phyloP scores from a whole-genome alignment of 768 basidiomycete genomes.

The Boletellus emodensis region DNA sequence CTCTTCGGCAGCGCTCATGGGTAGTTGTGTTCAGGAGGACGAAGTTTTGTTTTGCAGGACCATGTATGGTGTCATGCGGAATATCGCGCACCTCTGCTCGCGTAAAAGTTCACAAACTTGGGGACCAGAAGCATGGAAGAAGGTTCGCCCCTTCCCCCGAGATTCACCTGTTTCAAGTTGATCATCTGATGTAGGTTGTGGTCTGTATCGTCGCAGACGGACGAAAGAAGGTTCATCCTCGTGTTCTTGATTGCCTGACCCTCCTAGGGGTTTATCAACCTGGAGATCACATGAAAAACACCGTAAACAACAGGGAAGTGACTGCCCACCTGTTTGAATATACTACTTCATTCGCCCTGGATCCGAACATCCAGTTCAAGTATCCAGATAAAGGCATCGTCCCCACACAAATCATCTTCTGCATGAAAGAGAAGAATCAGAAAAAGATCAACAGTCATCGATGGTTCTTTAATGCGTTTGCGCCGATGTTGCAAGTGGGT shows the following conservation, averaged over 20 bases:
- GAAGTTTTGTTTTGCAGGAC: conserved; percentile 91
- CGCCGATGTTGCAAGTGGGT: conserved; percentile 70
- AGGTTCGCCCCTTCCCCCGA: conserved; percentile 41
- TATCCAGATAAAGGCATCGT: conserved; percentile 92
- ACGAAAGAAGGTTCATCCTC: conserved; percentile 75
- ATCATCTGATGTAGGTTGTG: conserved; percentile 55
- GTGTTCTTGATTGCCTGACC: conserved; percentile 84
- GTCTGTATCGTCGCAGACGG: conserved; percentile 92
- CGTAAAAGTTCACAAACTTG: conserved; percentile 91
- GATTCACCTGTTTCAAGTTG: neutral
- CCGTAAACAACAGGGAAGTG: conserved; percentile 69
- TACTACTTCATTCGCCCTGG: conserved; percentile 75
- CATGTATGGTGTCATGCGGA: conserved; percentile 91
- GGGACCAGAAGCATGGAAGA: conserved; percentile 97
- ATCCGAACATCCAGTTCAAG: conserved; percentile 75
- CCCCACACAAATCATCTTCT: conserved; percentile 91
- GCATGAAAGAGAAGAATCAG: conserved; percentile 89
- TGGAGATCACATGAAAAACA: conserved; percentile 55
- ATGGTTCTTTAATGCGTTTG: conserved; percentile 98
- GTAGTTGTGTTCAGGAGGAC: conserved; percentile 54
- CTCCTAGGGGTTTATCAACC: conserved; percentile 91
- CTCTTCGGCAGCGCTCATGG: conserved; percentile 12
- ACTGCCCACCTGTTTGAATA: conserved; percentile 82
- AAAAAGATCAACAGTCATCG: conserved; percentile 97
- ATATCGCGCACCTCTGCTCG: conserved; percentile 75